Evolutionary conservation across 495 filamentous ascomycete genomes (phyloP).

Genomic region (Hyaloscypha finlandica): DNA sequence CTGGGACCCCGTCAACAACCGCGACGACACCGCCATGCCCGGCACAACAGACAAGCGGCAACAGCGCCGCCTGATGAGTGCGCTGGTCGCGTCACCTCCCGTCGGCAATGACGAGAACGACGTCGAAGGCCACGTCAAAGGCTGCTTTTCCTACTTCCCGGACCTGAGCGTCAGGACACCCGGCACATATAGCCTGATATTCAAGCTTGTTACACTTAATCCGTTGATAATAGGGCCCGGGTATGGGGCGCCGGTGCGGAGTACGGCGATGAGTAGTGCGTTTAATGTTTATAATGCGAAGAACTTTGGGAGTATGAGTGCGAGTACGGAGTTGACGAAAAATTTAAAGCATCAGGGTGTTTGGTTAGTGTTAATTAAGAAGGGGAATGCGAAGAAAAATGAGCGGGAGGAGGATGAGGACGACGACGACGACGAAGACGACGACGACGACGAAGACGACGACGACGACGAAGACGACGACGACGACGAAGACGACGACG

Average conservation of each 20-base stretch:
- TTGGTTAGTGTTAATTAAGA: constrained; percentile 79
- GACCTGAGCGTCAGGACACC: constrained; percentile 90
- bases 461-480: no score
- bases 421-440: constrained; percentile 39
- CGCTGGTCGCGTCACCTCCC: constrained; percentile 73
- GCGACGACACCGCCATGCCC: constrained; percentile 60
- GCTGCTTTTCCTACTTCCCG: constrained; percentile 92
- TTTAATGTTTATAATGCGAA: constrained; percentile 95
- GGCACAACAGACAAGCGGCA: constrained; percentile 52
- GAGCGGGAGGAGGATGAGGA: constrained; percentile 51
- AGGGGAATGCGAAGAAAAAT: constrained; percentile 65
- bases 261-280: constrained; percentile 70
- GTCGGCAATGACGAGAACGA: constrained; percentile 66
- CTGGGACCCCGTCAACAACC: constrained; percentile 61
- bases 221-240: constrained; percentile 38
- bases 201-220: constrained; percentile 82
- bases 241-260: constrained; percentile 58
- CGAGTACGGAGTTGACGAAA: constrained; percentile 68
- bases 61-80: constrained; percentile 75
- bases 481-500: no score
- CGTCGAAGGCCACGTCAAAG: no score
- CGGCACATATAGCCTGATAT: constrained; percentile 78
- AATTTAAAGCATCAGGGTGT: constrained; percentile 69
- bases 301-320: constrained; percentile 92
- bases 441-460: constrained; percentile 12